Evolutionary conservation across 2,329 filamentous ascomycete species (phyloP), one percentile per base, ranked within the genome.

Genomic region (Aspergillus jensenii): DNA sequence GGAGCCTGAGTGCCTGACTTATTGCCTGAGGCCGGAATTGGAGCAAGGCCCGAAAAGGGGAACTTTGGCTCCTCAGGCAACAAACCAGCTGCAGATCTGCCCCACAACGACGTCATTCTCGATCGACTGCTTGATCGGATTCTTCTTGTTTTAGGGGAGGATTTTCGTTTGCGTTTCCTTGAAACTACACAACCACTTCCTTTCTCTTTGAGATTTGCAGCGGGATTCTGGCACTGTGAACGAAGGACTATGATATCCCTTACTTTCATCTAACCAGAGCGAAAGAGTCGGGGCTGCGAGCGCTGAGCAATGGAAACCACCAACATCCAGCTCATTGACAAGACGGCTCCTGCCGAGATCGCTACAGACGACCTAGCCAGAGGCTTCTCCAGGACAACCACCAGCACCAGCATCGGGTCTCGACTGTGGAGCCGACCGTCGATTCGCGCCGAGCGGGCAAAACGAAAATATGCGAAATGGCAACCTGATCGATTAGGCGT

Each of bases 401-500:
- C 60, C 3, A 33, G 52, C 19, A 37, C 40, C 9, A 52, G 48
- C 27, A 25, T 59, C 3, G 61, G 63, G 45, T 62, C 63, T 60
- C 48, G 56, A 46, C 54, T 63, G 56, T 62, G 67, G 60, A 52
- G 57, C 56, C 59, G 65, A 50, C 43, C 61, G 23, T 75, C 76
- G 0, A 68, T 79, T n/a, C 74, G 73, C 46, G 71, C 73, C 17
- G 72, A 74, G 47, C 68, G 77, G 15, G 65, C 69, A 8, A 74
- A 71, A 55, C 67, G 78, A 37, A 81, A 79, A 67, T 81, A 80
- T 56, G 75, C 76, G 17, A 81, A 79, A 69, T 81, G 75, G 72
- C 77, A 81, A 78, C 70, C 87, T 72, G 68, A 87, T 69, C 70
- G 83, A 78, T 81, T 86, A 56, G 83, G 82, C 60, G 80, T 71